Evolutionary conservation across 768 basidiomycete genomes (phyloP), one percentile per base, ranked within the genome.

Genomic region (Suillus spraguei): DNA sequence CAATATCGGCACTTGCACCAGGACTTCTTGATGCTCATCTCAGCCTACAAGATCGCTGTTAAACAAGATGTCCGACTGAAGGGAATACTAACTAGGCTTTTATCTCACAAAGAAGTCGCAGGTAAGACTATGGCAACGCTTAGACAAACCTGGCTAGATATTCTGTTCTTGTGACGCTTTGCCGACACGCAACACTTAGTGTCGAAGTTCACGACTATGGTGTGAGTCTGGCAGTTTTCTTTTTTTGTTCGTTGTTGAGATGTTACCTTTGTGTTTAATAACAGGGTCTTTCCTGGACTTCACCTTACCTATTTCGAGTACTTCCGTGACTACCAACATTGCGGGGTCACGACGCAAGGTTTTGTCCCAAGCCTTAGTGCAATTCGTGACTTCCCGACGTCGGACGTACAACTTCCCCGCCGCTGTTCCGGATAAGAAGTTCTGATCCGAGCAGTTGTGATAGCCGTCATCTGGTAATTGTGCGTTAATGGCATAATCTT

Each of bases 31-130:
- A n/a, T 32, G 9, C 28, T 17, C 32, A 52, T 50, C 49, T 28
- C 24, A 50, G 24, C 49, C 24, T 22, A 6, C 28, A 50, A 32
- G 49, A 17, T 28, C 50, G 9, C 50, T 17, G 16, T 32, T 32
- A 17, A 32, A 52, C 14, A 54, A n/a, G n/a, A 13, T n/a, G n/a
- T 36, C 10, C 11, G 36, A 36, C 36, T 24, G 55, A 39, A 35
- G 20, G 33, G 32, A n/a, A 35, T 22, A 55, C 16, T 55, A 10
- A 22, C 16, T 56, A 16, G 38, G 11, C 16, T 16, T 56, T 17
- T 28, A 56, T 56, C 56, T 58, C 56, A 58, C 56, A 38, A 58
- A 24, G 24, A 41, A 20, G 24, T 41, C 28, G 56, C 24, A 58
- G 10, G 8, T 58, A 58, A 58, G 38, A 41, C 11, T 5, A 17